Evolutionary conservation across 495 filamentous ascomycete species (phyloP).

Genomic region (Hyaloscypha bicolor): DNA sequence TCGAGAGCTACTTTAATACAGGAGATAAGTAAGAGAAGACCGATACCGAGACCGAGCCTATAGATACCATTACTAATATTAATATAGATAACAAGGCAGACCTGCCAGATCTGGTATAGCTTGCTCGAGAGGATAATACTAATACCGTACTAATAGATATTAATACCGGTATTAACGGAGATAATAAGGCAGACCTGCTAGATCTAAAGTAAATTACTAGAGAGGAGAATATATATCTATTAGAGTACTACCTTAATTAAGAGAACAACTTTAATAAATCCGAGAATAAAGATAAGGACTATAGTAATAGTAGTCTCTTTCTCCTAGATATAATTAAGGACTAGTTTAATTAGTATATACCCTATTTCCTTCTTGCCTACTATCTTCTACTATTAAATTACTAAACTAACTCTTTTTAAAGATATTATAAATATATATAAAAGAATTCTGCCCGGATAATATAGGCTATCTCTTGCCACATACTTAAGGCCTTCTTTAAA

Average conservation of each 20-base stretch:
- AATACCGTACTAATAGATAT: constrained; percentile 1
- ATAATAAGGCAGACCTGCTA: no score
- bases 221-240: constrained; percentile 37
- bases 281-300: constrained; percentile 40
- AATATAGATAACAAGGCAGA: constrained; percentile 22
- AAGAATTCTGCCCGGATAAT: constrained; percentile 34
- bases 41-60: constrained; percentile 21
- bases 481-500: constrained; percentile 37
- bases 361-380: constrained; percentile 22
- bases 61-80: no score
- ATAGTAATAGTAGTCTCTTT: constrained; percentile 35
- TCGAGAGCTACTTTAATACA: constrained; percentile 26
- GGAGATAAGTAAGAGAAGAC: constrained; percentile 18
- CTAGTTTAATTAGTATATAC: constrained; percentile 31
- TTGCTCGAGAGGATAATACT: constrained; percentile 32
- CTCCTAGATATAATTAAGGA: constrained; percentile 35
- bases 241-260: constrained; percentile 42
- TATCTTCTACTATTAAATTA: constrained; percentile 18
- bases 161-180: constrained; percentile 19
- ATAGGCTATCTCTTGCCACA: constrained; percentile 28
- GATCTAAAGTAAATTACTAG: constrained; percentile 14
- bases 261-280: constrained; percentile 41
- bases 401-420: constrained; percentile 28
- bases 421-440: constrained; percentile 33
- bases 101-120: constrained; percentile 19